Conservation (phyloP, 257 asterid species). For the Echites panduratus region DNA sequence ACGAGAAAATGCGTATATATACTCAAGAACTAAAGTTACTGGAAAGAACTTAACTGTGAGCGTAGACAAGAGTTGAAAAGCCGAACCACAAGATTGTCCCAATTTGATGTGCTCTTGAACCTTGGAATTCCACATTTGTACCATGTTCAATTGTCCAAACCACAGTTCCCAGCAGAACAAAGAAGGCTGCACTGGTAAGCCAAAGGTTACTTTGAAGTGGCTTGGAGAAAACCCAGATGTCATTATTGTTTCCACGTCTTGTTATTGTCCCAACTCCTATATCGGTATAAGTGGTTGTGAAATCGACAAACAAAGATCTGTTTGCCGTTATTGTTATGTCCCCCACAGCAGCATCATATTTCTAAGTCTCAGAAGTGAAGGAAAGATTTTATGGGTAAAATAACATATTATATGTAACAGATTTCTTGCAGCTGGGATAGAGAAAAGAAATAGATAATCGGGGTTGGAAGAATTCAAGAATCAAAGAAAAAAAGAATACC, state of each 20-base stretch:
- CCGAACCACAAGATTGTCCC: constrained; percentile 35
- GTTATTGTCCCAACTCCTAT: constrained; percentile 30
- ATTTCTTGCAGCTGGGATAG: too few relatives aligned
- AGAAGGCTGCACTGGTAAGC: constrained; percentile 24
- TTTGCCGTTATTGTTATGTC: constrained; percentile 31
- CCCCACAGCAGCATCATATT: constrained; percentile 38
- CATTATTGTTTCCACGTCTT: constrained; percentile 18
- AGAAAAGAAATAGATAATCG: too few relatives aligned
- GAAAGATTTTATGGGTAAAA: too few relatives aligned
- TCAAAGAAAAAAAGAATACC: constrained; percentile 14
- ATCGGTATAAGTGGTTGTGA: constrained; percentile 42
- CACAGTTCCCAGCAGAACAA: constrained; percentile 26
- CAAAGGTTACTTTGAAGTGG: constrained; percentile 34
- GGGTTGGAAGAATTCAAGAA: too few relatives aligned
- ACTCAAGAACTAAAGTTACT: too few relatives aligned
- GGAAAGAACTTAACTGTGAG: constrained; percentile 24
- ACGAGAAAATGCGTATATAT: too few relatives aligned
- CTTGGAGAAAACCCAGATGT: constrained; percentile 40
- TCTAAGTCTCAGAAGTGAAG: constrained; percentile 12
- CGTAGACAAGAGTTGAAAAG: constrained; percentile 28
- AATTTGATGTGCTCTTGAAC: constrained; percentile 28
- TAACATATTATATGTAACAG: too few relatives aligned
- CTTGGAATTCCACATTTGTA: constrained; percentile 37
- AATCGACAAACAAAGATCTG: constrained; percentile 37
- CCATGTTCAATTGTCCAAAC: constrained; percentile 46